Conservation (phyloP, 2,329 filamentous ascomycete species). For the Aspergillus fructus region DNA sequence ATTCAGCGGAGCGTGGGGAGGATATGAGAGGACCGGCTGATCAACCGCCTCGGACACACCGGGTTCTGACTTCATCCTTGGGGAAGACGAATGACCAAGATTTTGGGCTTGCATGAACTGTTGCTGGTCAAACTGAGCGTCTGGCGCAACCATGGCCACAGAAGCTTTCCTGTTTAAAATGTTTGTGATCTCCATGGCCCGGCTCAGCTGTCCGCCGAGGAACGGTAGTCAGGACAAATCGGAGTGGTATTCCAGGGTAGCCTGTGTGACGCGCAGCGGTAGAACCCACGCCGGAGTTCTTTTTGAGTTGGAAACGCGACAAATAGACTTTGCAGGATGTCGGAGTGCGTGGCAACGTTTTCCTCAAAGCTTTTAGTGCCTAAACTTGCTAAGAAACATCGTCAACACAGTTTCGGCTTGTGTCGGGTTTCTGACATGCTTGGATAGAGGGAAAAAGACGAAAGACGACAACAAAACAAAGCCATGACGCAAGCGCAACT, state of each 20-base stretch:
- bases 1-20: conserved; percentile 54
- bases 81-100: conserved; percentile 43
- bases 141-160: conserved; percentile 43
- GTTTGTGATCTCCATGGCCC: conserved; percentile 53
- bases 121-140: conserved; percentile 46
- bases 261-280: conserved; percentile 13
- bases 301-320: not conserved
- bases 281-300: conserved; percentile 15
- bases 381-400: not conserved
- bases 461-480: not conserved
- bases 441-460: not conserved
- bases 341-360: not conserved
- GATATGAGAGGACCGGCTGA: conserved; percentile 57
- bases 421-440: not conserved
- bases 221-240: conserved; percentile 32
- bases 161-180: conserved; percentile 53
- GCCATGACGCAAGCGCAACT: not conserved
- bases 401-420: not conserved
- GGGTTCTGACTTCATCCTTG: conserved; percentile 60
- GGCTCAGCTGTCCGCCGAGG: conserved; percentile 33
- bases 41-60: conserved; percentile 57
- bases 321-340: not conserved
- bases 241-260: conserved; percentile 19
- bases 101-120: conserved; percentile 43
- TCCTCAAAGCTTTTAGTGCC: too few species aligned